A percentile compares a stretch with the other conserved stretches of the same genome.
phyloP scores from a whole-genome alignment of 2,329 filamentous ascomycete genomes.

The Colletotrichum kahawae region DNA sequence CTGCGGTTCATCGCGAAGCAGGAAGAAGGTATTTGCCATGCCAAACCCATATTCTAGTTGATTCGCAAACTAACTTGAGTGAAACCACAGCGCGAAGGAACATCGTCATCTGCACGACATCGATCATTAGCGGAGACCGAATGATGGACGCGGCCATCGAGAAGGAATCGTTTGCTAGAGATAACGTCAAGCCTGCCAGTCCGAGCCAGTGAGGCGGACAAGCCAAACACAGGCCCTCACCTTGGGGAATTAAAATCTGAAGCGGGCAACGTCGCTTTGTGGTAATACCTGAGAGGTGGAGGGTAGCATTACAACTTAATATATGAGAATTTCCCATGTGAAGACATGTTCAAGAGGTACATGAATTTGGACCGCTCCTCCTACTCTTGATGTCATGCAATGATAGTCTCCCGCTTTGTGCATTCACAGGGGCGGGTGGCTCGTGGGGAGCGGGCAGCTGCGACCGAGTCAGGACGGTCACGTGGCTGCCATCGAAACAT shows the following conservation, averaged over 20 bases:
- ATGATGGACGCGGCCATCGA: constrained; percentile 89
- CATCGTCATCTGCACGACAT: constrained; percentile 91
- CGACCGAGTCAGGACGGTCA: neutral
- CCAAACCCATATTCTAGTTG: no score
- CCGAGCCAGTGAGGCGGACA: constrained; percentile 23
- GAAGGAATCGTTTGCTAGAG: constrained; percentile 64
- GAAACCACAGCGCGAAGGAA: constrained; percentile 68
- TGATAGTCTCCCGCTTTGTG: neutral
- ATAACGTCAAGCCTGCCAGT: constrained; percentile 24
- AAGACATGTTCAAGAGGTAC: neutral
- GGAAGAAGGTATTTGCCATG: constrained; percentile 64
- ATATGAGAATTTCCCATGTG: neutral
- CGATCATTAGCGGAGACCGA: constrained; percentile 85
- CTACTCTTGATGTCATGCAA: neutral
- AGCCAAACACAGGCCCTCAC: neutral
- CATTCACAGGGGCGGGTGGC: neutral
- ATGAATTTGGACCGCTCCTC: neutral
- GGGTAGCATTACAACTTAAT: neutral
- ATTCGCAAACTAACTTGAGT: neutral
- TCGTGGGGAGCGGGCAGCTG: neutral
- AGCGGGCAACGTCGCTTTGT: neutral
- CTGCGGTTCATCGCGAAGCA: constrained; percentile 87
- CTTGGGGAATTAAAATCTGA: neutral
- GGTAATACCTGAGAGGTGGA: neutral
- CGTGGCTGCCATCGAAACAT: neutral